These are phyloP conservation scores for Huntiella omanensis DNA, from an alignment of 2,329 filamentous ascomycete species.

Conservation along the genomic window DNA sequence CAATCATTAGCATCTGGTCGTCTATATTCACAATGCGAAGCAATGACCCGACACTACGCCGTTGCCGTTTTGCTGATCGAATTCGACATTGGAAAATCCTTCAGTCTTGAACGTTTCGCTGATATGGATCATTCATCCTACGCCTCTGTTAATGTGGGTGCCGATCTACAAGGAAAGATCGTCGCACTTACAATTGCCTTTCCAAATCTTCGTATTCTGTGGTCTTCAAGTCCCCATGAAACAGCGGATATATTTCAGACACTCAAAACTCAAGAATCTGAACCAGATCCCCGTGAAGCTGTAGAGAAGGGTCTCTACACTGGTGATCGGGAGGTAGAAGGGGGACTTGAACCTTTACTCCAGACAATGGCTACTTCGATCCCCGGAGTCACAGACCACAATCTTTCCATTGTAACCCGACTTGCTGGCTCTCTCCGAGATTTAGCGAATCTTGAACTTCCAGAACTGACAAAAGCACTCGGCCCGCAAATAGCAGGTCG, in stretches of 20 bases:
- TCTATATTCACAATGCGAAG: conserved; percentile 78
- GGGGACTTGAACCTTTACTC: conserved; percentile 13
- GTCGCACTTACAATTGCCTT: conserved; percentile 87
- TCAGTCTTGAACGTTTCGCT: conserved; percentile 72
- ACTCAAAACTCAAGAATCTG: conserved; percentile 72
- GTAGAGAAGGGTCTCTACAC: conserved; percentile 62
- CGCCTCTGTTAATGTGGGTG: neutral
- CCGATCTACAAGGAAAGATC: conserved; percentile 73
- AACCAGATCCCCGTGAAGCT: conserved; percentile 78
- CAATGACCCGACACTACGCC: conserved; percentile 88
- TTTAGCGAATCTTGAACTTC: conserved; percentile 67
- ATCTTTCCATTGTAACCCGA: conserved; percentile 51
- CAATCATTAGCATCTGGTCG: conserved; percentile 81
- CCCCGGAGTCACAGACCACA: conserved; percentile 68
- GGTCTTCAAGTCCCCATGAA: conserved; percentile 84
- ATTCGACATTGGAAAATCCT: conserved; percentile 93
- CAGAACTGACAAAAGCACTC: conserved; percentile 53
- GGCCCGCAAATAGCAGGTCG: conserved; percentile 59
- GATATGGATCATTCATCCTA: conserved; percentile 20
- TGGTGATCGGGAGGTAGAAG: conserved; percentile 18
- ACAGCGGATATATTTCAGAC: conserved; percentile 94
- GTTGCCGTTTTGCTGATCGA: conserved; percentile 84
- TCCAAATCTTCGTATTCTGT: conserved; percentile 75
- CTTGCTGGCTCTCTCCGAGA: conserved; percentile 61
- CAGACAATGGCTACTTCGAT: conserved; percentile 40